phyloP scores from a whole-genome alignment of 208 protist species.

The Crithidia acanthocephali region DNA sequence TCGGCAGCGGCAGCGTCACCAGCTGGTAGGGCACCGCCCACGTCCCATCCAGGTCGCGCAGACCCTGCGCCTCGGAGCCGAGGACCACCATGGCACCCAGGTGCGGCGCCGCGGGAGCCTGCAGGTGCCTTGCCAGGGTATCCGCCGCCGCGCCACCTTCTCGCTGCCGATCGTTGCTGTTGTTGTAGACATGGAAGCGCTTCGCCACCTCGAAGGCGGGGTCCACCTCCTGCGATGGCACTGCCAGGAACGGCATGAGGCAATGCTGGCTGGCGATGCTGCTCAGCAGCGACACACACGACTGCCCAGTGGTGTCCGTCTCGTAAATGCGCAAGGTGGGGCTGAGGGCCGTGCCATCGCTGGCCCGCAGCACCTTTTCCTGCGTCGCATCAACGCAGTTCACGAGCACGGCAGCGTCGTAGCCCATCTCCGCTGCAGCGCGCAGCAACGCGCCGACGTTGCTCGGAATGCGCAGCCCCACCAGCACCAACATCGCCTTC shows the following conservation, averaged over 20 bases:
- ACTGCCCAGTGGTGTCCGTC: conserved; percentile 29
- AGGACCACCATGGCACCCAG: conserved; percentile 78
- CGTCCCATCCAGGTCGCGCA: conserved; percentile 47
- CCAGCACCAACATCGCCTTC: conserved; percentile 69
- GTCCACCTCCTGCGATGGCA: conserved; percentile 75
- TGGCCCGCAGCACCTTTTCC: conserved; percentile 88
- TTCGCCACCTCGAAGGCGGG: conserved; percentile 77
- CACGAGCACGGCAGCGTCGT: conserved; percentile 69
- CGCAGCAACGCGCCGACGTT: conserved; percentile 80
- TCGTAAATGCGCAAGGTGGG: conserved; percentile 41
- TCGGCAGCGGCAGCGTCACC: conserved; percentile 73
- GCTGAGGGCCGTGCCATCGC: conserved; percentile 69
- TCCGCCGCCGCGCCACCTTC: neutral
- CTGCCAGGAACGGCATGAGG: conserved; percentile 73
- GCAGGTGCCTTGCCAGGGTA: neutral
- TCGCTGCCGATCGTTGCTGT: neutral
- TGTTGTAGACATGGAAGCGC: conserved; percentile 60
- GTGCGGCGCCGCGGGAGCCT: conserved; percentile 13
- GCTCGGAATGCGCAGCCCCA: conserved; percentile 85
- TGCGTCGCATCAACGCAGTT: conserved; percentile 76
- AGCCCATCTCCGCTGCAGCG: conserved; percentile 77
- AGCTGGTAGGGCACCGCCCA: conserved; percentile 68
- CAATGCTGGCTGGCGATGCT: conserved; percentile 60
- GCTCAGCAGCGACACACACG: conserved; percentile 58
- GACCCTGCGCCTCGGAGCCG: conserved; percentile 76